phyloP scores from a whole-genome alignment of 305 asterid species.

The Fraxinus nigra region DNA sequence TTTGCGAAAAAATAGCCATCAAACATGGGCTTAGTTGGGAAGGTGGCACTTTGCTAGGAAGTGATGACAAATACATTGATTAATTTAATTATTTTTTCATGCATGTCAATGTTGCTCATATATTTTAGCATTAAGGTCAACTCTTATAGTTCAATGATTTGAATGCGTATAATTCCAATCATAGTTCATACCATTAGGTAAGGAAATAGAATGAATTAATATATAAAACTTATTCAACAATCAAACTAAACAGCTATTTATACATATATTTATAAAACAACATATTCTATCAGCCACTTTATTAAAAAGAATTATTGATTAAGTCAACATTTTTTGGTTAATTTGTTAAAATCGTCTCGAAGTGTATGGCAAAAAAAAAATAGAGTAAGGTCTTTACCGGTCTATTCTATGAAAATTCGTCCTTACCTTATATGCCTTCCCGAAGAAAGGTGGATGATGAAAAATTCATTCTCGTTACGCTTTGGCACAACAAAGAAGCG shows the following conservation, averaged over 20 bases:
- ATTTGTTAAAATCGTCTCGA: background rate
- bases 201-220: slow-evolving; percentile 20
- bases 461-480: too few species aligned
- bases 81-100: background rate
- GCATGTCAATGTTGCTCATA: background rate
- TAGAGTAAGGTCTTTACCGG: too few species aligned
- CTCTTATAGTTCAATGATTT: slow-evolving; percentile 19
- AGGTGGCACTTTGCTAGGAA: background rate
- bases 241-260: slow-evolving; percentile 26
- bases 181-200: slow-evolving; percentile 27
- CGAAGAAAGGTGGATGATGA: too few species aligned
- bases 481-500: too few species aligned
- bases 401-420: too few species aligned
- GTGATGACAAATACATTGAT: background rate
- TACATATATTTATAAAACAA: slow-evolving; percentile 13
- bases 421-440: too few species aligned
- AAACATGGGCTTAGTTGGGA: background rate
- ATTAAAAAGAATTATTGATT: slow-evolving; percentile 11
- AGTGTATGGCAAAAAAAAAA: slow-evolving; percentile 13
- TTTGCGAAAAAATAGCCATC: too few species aligned
- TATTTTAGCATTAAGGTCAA: slow-evolving; percentile 25
- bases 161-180: slow-evolving; percentile 30
- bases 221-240: background rate
- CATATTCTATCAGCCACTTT: slow-evolving; percentile 17
- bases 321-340: slow-evolving; percentile 32